These are phyloP conservation scores for Ochetophila trinervis DNA, from an alignment of 306 rosid genomes.

Conservation along the genomic window DNA sequence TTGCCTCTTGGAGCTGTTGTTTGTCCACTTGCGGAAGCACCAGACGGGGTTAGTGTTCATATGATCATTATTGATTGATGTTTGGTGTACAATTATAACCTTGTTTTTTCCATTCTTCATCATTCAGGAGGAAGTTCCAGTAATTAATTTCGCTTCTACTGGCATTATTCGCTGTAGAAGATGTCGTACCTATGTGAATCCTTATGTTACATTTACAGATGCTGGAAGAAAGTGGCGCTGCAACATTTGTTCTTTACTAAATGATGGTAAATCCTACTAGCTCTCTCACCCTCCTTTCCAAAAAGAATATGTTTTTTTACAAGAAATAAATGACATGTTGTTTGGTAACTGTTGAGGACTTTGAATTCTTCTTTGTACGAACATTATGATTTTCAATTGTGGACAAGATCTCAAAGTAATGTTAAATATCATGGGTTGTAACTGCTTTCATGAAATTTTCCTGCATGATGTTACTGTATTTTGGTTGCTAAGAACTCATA, in stretches of 20 bases:
- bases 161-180: constrained; percentile 97
- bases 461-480: neutral
- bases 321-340: neutral
- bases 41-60: constrained; percentile 70
- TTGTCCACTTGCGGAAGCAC: constrained; percentile 95
- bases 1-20: constrained; percentile 97
- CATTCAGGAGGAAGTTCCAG: constrained; percentile 86
- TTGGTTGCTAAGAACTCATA: neutral
- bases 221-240: constrained; percentile 97
- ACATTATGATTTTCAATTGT: neutral
- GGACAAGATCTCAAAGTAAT: too few species aligned
- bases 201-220: constrained; percentile 87
- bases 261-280: constrained; percentile 73
- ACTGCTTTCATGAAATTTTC: neutral
- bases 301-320: neutral
- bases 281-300: neutral
- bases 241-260: constrained; percentile 82
- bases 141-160: constrained; percentile 70
- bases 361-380: neutral
- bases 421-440: too few species aligned
- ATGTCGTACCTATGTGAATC: constrained; percentile 95
- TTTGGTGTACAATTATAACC: constrained; percentile 9
- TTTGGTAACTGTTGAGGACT: neutral
- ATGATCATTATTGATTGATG: constrained; percentile 16
- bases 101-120: constrained; percentile 24